Conservation (phyloP, 495 filamentous ascomycete genomes). For the Neurospora pannonica region DNA sequence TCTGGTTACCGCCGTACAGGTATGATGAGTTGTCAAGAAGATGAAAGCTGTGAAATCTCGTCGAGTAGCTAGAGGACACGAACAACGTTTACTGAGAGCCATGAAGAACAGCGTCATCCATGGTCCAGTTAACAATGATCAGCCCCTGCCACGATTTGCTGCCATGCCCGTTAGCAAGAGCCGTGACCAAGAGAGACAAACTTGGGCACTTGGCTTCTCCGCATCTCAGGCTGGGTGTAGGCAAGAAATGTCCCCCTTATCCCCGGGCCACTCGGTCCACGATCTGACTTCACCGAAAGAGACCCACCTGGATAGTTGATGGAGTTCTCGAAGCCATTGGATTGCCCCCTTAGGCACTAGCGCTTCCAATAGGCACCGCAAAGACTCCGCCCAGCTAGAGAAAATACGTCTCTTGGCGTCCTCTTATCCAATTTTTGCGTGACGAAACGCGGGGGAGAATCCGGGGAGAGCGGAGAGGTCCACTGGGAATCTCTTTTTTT, state of each 20-base stretch:
- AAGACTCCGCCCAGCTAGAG: constrained; percentile 2
- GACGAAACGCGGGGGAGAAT: background rate
- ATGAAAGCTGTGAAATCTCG: background rate
- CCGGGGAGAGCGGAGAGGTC: background rate
- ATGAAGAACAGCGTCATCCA: background rate
- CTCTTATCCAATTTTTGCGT: background rate
- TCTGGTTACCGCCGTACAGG: background rate
- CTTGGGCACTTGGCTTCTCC: constrained; percentile 4
- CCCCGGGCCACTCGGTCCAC: constrained; percentile 4
- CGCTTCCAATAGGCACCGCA: constrained; percentile 4
- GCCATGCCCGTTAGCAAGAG: constrained; percentile 6
- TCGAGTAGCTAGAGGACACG: background rate
- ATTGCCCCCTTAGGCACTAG: constrained; percentile 1
- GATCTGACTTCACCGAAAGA: background rate
- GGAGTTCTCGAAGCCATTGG: constrained; percentile 1
- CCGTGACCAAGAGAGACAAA: constrained; percentile 6
- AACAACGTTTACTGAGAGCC: background rate
- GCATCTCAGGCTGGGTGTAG: constrained; percentile 1
- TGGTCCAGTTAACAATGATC: background rate
- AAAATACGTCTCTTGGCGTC: background rate
- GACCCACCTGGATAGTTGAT: constrained; percentile 1
- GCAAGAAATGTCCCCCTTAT: background rate
- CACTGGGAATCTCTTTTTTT: background rate
- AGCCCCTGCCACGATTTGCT: background rate
- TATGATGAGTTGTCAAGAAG: constrained; percentile 1